Percentiles rank a stretch among this genome's conserved stretches.
These are phyloP conservation scores for Penicillium lagena DNA, from an alignment of 495 filamentous ascomycete species.

Conservation along the genomic window DNA sequence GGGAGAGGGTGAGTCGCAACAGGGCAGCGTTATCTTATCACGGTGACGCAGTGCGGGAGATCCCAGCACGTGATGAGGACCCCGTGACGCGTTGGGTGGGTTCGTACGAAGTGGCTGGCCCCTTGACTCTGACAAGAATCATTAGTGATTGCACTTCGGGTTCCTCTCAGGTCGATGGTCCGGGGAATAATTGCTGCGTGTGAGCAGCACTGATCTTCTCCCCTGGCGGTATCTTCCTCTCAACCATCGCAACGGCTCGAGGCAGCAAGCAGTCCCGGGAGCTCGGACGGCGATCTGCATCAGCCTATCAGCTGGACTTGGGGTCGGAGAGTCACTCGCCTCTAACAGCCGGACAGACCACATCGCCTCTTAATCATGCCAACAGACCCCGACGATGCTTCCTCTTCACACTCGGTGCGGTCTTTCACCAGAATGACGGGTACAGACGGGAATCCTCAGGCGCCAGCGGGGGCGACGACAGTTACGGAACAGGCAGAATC, in stretches of 20 bases:
- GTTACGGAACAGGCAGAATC: conserved; percentile 35
- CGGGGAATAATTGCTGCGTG: too few species aligned
- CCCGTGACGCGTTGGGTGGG: conserved; percentile 5
- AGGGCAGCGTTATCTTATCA: conserved; percentile 12
- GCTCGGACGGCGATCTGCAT: conserved; percentile 20
- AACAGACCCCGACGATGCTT: conserved; percentile 22
- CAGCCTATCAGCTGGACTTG: conserved; percentile 27
- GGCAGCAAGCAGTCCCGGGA: background rate
- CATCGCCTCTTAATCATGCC: conserved; percentile 19
- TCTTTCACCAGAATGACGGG: conserved; percentile 52
- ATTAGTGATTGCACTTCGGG: too few species aligned
- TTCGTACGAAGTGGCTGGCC: too few species aligned
- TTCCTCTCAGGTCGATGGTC: too few species aligned
- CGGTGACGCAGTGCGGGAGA: conserved; percentile 24
- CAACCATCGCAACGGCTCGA: background rate
- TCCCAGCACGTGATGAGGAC: conserved; percentile 6
- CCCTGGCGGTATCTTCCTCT: too few species aligned
- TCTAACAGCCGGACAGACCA: conserved; percentile 19
- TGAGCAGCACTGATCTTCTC: too few species aligned
- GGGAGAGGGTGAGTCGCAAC: conserved; percentile 5
- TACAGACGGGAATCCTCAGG: conserved; percentile 32
- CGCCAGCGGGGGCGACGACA: conserved; percentile 55
- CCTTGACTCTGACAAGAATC: too few species aligned
- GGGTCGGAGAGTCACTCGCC: conserved; percentile 14
- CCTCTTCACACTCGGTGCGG: conserved; percentile 30